These are phyloP conservation scores for Boletus smithii DNA, from an alignment of 1,284 basidiomycete genomes.

Conservation along the genomic window DNA sequence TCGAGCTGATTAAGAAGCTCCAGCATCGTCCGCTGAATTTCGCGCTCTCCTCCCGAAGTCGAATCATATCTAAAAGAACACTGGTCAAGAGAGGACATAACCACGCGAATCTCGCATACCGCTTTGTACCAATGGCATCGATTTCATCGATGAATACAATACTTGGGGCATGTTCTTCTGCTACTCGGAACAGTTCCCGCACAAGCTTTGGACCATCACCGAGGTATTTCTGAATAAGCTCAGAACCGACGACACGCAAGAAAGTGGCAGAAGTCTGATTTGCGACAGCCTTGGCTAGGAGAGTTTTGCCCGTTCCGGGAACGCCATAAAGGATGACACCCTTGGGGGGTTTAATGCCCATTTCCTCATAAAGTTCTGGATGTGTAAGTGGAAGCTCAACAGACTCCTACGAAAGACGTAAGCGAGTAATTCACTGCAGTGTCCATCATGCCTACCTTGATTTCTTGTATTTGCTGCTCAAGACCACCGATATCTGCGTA, in stretches of 20 bases:
- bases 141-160: conserved; percentile 99
- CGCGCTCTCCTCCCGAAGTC: conserved; percentile 95
- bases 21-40: conserved; percentile 99
- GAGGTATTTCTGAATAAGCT: conserved; percentile 98
- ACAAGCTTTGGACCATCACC: conserved; percentile 99
- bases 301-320: conserved; percentile 97
- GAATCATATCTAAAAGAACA: conserved; percentile 76
- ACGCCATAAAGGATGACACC: conserved; percentile 99
- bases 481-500: conserved; percentile 99
- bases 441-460: conserved; percentile 62
- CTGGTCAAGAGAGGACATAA: background rate
- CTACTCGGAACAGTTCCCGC: conserved; percentile 93
- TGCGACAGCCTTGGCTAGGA: conserved; percentile 97
- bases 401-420: conserved; percentile 68
- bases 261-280: conserved; percentile 99
- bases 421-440: background rate
- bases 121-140: conserved; percentile 97
- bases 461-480: conserved; percentile 97
- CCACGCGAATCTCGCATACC: conserved; percentile 47
- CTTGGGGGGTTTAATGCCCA: conserved; percentile 99
- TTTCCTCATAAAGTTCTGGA: conserved; percentile 98
- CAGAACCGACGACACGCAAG: conserved; percentile 95
- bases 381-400: conserved; percentile 98
- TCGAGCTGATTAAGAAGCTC: conserved; percentile 98
- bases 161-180: conserved; percentile 96